Percentiles rank a stretch among this genome's conserved stretches.
Conservation (phyloP, 495 filamentous ascomycete species). For the Parmelia sp. region DNA sequence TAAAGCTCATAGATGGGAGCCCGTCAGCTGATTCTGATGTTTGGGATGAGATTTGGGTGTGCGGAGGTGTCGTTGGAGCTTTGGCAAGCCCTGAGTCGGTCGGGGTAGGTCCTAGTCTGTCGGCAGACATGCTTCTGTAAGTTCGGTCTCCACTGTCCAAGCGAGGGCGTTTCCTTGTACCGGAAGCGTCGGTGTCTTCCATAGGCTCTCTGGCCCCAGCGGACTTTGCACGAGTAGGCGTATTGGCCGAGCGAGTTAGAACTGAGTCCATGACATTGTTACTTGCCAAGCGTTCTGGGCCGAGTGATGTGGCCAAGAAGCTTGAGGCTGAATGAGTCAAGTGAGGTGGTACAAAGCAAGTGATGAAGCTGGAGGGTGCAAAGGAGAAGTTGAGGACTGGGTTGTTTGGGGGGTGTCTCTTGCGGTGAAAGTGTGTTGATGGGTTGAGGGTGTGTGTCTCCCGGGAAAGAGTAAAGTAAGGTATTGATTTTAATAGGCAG, state of each 20-base stretch:
- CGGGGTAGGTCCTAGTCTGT: conserved; percentile 28
- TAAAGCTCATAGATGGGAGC: conserved; percentile 25
- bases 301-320: conserved; percentile 9
- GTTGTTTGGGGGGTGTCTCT: background rate
- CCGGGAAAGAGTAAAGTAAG: too few relatives aligned
- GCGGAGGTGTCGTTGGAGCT: conserved; percentile 30
- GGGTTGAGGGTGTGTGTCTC: background rate
- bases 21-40: background rate
- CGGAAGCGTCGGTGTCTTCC: conserved; percentile 50
- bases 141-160: conserved; percentile 51
- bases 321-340: background rate
- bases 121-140: conserved; percentile 41
- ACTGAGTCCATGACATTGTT: conserved; percentile 34
- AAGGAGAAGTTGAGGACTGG: background rate
- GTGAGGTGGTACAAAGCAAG: background rate
- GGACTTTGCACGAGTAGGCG: conserved; percentile 27
- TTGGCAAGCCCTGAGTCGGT: conserved; percentile 26
- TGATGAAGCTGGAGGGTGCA: conserved; percentile 6
- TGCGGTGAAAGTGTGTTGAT: background rate
- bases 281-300: conserved; percentile 15
- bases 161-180: conserved; percentile 56
- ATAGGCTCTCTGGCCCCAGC: conserved; percentile 42
- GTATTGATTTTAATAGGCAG: too few relatives aligned
- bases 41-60: background rate
- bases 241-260: conserved; percentile 22